Base-by-base conservation (phyloP, 2,329 filamentous ascomycete genomes). In the Elsinoe australis region DNA sequence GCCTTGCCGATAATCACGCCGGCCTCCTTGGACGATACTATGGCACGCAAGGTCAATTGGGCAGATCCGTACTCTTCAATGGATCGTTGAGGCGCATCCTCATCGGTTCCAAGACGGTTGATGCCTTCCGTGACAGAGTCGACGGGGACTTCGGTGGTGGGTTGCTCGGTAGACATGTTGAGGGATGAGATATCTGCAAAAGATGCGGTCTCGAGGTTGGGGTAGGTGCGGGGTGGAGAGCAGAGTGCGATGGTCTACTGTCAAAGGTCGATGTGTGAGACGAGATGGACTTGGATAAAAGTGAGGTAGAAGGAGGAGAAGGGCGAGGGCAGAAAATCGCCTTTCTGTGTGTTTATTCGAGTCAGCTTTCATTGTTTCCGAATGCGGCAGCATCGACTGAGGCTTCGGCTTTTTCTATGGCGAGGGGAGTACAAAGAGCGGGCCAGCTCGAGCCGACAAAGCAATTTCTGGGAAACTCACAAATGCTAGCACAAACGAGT, bases 1-100 rank as follows among this genome's bases (percentile, higher is more conserved):
- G 84, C 88, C 73, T 98, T 98, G 68, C 92, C 92, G 67, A 98
- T 98, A 68, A 98, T 96, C 61, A 98, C 88, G 63, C 92, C 92
- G 52, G 92, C 92, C 71, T 98, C 92, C 73, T 96, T 96, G 67
- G 92, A 95, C 26, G 92, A 95, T 57, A 98, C 92, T 65, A 98
- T 95, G 59, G 92, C 92, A 65, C 92, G 86, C 55, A 98, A 80
- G 53, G 92, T 98, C 61, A 98, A 76, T 69, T 94, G 86, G 46
- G 89, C 82, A 66, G 88, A 80, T 45, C 87, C 88, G 64, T 98
- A 98, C 69, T 98, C 92, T 66, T 96, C 89, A 59, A 98, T 92
- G 51, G 90, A 94, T 73, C 90, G 92, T 60, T 87, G 90, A 52
- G 90, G 87, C 56, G 85, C 85, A 58, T 92, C 85, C 42, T 80